Conservation (phyloP, 495 filamentous ascomycete species). For the Neurospora cerealis region DNA sequence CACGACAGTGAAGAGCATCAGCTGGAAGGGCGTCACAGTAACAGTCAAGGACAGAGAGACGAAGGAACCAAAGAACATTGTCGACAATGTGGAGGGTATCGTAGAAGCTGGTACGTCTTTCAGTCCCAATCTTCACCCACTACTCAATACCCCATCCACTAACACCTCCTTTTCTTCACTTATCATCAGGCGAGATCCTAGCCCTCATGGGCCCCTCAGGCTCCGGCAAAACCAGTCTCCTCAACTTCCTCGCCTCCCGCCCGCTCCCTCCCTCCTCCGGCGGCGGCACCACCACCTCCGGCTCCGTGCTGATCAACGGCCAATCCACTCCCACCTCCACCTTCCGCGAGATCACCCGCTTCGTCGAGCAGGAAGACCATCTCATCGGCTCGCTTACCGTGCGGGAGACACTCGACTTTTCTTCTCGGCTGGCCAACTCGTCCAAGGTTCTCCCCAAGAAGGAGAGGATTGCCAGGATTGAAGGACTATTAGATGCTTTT, state of each 20-base stretch:
- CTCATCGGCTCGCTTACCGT: slow-evolving; percentile 71
- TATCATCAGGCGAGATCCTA: slow-evolving; percentile 52
- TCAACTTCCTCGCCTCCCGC: slow-evolving; percentile 68
- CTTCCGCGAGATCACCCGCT: slow-evolving; percentile 48
- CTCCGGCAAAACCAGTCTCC: slow-evolving; percentile 67
- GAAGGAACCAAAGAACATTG: slow-evolving; percentile 44
- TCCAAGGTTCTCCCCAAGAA: slow-evolving; percentile 11
- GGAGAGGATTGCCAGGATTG: slow-evolving; percentile 71
- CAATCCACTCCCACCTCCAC: slow-evolving; percentile 18
- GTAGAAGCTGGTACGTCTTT: slow-evolving; percentile 35
- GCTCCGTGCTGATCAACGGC: slow-evolving; percentile 50
- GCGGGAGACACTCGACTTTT: slow-evolving; percentile 65
- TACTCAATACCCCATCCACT: background rate
- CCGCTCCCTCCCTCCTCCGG: slow-evolving; percentile 26
- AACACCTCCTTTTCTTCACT: background rate
- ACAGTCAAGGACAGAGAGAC: slow-evolving; percentile 60
- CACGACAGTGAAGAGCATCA: slow-evolving; percentile 35
- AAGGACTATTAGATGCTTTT: slow-evolving; percentile 75
- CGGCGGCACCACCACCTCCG: slow-evolving; percentile 9
- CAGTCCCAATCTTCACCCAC: background rate
- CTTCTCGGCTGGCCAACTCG: slow-evolving; percentile 60
- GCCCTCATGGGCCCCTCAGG: slow-evolving; percentile 72
- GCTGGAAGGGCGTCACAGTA: slow-evolving; percentile 53
- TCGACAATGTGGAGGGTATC: slow-evolving; percentile 42
- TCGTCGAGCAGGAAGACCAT: slow-evolving; percentile 81